A percentile compares a stretch with the other conserved stretches of the same genome.
Conservation (phyloP, 305 asterid genomes). For the Fraxinus ornus region DNA sequence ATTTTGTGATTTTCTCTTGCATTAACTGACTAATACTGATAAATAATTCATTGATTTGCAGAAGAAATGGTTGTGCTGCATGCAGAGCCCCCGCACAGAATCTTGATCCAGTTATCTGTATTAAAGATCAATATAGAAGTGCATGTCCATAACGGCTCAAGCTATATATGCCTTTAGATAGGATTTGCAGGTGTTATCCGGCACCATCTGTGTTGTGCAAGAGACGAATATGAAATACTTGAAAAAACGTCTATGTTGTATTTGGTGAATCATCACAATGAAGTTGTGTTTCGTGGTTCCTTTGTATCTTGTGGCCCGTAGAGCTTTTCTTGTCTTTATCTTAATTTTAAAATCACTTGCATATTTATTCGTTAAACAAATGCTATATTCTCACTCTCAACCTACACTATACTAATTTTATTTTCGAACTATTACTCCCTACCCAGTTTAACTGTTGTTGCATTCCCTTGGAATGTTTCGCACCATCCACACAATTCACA, state of each 20-base stretch:
- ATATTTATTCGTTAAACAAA: constrained; percentile 10
- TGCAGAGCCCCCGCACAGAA: constrained; percentile 65
- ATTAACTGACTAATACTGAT: constrained; percentile 17
- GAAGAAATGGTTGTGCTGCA: constrained; percentile 93
- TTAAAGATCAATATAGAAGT: constrained; percentile 40
- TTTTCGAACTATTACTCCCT: not conserved
- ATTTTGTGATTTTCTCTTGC: constrained; percentile 10
- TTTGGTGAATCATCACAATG: constrained; percentile 40
- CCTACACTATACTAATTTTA: not conserved
- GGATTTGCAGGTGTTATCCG: constrained; percentile 43
- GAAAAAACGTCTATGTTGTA: constrained; percentile 12
- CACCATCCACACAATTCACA: not conserved
- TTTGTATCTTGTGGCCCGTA: constrained; percentile 34
- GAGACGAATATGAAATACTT: constrained; percentile 34
- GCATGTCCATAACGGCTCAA: constrained; percentile 44
- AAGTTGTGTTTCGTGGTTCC: constrained; percentile 26
- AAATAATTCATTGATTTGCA: constrained; percentile 38
- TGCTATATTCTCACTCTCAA: not conserved
- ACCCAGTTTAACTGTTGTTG: not conserved
- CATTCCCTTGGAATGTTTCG: not conserved
- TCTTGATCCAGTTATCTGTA: constrained; percentile 43
- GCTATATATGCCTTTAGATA: constrained; percentile 6
- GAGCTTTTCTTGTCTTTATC: constrained; percentile 30
- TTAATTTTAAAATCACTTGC: constrained; percentile 13
- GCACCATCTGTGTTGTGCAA: constrained; percentile 39